Base-by-base conservation (phyloP, 2,329 filamentous ascomycete species). In the Colletotrichum destructivum region DNA sequence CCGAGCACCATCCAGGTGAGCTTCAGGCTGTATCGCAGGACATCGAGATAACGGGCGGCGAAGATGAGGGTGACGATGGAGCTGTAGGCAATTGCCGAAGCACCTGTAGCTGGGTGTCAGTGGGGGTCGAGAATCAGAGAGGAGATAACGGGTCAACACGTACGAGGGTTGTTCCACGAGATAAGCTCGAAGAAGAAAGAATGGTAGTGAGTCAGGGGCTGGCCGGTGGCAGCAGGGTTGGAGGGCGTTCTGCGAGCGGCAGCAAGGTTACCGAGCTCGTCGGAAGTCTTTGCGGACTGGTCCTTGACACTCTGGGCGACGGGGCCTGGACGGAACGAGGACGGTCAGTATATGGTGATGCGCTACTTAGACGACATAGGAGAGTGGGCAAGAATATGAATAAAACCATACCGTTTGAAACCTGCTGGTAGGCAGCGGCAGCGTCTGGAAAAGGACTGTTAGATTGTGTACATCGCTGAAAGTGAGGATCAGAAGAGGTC, bases 171-270 rank as follows among this genome's bases (percentile, higher is more conserved):
- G 79, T 91, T 87, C 90, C 91, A 93, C 75, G 90, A 92, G 73
- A 93, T 84, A 69, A 93, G 86, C 80, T 91, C 89, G 62, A 87
- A 88, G 82, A 93, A 93, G 82, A 92, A 89, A 18, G 90, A 92
- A 84, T 93, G 90, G 80, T 92, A 93, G 81, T 92, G 89, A 71
- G 90, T 92, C 78, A 92, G 81, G 62, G 88, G 87, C 81, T 92
- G 89, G 76, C 88, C 89, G 57, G 88, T 90, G 73, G 88, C 88
- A 77, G 89, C 85, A 44, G 85, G 84, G 69, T 84, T 82, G 62
- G 82, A 75, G 66, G 89, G 89, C 61, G 88, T 88, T 78, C 85
- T 85, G 78, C 89, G 88, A 75, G 88, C 79, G 73, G 86, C 86
- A 76, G 88, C 88, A 59, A 91, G 85, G 79, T 88, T 89, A 77